Base-by-base conservation (phyloP, 768 basidiomycete genomes). In the Amanita phalloides region DNA sequence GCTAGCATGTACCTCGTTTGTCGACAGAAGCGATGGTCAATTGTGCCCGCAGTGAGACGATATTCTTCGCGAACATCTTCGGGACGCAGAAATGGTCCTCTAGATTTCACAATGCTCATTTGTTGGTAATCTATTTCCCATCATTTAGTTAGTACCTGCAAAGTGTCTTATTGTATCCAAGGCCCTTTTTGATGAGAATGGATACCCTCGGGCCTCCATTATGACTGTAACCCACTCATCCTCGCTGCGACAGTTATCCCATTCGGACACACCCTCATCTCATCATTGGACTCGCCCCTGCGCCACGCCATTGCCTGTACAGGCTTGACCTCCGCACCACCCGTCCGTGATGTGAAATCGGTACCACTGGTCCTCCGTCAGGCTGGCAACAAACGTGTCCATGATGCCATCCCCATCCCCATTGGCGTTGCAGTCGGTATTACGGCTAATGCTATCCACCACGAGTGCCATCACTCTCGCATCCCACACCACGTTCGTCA, bases 311-410 rank as follows among this genome's bases (percentile, higher is more conserved):
- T 83, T 11, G 82, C 90, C 67, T 94, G 90, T 21, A 86, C 76
- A 2, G 90, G 72, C 0, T 60, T 53, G 2, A 93, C 70, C 6
- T 67, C 67, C 9, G 63, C 62, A 38, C 72, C 61, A 45, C 61
- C 59, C 13, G 90, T 94, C 82, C 0, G 96, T 98, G 51, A 98
- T 77, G 62, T 98, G 96, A 59, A 94, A 64, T 53, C 77, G 54
- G 5, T 67, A 58, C 50, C 69, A 69, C 9, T 85, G 57, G 10
- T 75, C 71, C 4, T 69, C 62, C 0, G 76, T 68, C 13, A 90
- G 58, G 35, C 56, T 49, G 11, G 66, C 63, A 6, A 83, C 54
- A 45, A 90, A 82, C 46, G 68, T 7, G 3, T 38, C 25, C 14
- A 32, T 67, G 2, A 61, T 66, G 2, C 51, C 59, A 1, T 51